Base-by-base conservation (phyloP, 768 basidiomycete genomes). In the Sarcomyxa edulis region DNA sequence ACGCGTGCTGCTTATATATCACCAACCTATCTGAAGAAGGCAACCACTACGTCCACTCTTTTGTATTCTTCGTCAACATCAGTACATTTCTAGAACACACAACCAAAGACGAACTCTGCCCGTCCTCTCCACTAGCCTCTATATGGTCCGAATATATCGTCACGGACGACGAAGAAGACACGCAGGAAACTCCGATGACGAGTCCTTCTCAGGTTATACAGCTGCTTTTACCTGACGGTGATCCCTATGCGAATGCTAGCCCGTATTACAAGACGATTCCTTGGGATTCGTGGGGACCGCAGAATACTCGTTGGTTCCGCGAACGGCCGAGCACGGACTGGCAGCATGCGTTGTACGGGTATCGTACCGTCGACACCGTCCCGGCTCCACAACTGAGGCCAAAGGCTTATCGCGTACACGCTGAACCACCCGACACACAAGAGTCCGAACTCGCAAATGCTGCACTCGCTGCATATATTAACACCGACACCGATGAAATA, bases 321-420 rank as follows among this genome's bases (percentile, higher is more conserved):
- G 72, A 74, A 46, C 57, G 57, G 33, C 48, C 71, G 29, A 68
- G 61, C 48, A 72, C 69, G 5, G 72, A 78, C 48, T 75, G 73
- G 74, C 72, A 76, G 50, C 69, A 74, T 46, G 69, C 73, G 14
- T 60, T 74, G 20, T 71, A 71, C 46, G 76, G 75, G 5, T 54
- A 70, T 40, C 58, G 72, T 16, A 69, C 74, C 5, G 65, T 71
- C 7, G 76, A 74, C 43, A 69, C 64, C 44, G 54, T 73, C 18
- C 40, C 18, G 15, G n/a, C n/a, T n/a, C n/a, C n/a, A n/a, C n/a
- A n/a, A n/a, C 42, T 38, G 29, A 43, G 21, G 27, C 23, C 32
- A 12, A 20, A 22, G 35, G 2, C 35, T 23, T 19, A 9, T 12
- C 16, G n/a, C 18, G 22, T 20, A 6, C 19, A 23, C 8, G 24